A percentile compares a stretch with the other conserved stretches of the same genome.
These are phyloP conservation scores for Echria macrotheca DNA, from an alignment of 495 filamentous ascomycete species.

Conservation along the genomic window DNA sequence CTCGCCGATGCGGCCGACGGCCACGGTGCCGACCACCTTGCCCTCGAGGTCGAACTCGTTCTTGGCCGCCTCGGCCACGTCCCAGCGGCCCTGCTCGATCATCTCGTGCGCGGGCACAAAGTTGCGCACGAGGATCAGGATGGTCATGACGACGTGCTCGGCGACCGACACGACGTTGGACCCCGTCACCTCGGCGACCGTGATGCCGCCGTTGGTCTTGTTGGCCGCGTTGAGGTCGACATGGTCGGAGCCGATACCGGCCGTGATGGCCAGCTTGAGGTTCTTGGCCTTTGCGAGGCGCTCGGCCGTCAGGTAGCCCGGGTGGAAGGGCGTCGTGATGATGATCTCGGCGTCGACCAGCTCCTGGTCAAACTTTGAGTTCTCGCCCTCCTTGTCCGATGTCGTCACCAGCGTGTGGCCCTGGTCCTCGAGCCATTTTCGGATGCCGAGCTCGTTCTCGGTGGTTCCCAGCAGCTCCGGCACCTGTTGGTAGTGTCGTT, in stretches of 20 bases:
- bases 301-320: conserved; percentile 94
- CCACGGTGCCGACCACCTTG: conserved; percentile 98
- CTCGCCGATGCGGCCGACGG: conserved; percentile 96
- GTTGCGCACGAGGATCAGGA: conserved; percentile 93
- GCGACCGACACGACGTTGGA: conserved; percentile 87
- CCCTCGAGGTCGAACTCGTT: conserved; percentile 94
- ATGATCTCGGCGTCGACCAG: conserved; percentile 96
- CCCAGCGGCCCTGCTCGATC: conserved; percentile 83
- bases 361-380: conserved; percentile 91
- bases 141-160: conserved; percentile 98
- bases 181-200: conserved; percentile 94
- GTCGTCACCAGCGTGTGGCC: conserved; percentile 96
- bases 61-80: conserved; percentile 94
- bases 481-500: conserved; percentile 46
- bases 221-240: conserved; percentile 96
- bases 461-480: conserved; percentile 87
- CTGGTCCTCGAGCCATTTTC: conserved; percentile 93
- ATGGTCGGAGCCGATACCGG: conserved; percentile 97
- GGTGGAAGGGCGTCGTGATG: conserved; percentile 99
- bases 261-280: conserved; percentile 92
- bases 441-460: conserved; percentile 94
- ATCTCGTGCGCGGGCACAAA: conserved; percentile 96
- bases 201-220: conserved; percentile 96
- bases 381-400: conserved; percentile 88
- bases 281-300: conserved; percentile 98